Evolutionary conservation across 225 moss, liverwort and hornwort genomes (phyloP).

Genomic region (Takakia lepidozioides): DNA sequence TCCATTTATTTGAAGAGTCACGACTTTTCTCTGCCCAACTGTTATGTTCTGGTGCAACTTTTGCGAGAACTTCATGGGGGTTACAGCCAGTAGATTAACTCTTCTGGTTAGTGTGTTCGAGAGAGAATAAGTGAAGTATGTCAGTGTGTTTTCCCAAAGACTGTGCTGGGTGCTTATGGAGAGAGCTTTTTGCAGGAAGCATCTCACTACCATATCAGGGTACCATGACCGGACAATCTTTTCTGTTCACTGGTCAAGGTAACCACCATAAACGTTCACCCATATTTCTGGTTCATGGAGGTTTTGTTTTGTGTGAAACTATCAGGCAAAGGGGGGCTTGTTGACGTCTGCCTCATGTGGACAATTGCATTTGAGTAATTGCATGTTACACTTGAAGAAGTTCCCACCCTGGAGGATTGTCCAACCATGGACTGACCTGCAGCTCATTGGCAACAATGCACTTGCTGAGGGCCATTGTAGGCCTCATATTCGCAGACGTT

Average conservation of each 20-base stretch:
- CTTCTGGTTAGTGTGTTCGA: too few relatives aligned
- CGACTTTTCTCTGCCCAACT: too few relatives aligned
- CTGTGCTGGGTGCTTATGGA: too few relatives aligned
- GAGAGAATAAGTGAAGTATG: too few relatives aligned
- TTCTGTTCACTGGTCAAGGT: constrained; percentile 94
- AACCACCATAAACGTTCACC: neutral
- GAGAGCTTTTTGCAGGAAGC: constrained; percentile 88
- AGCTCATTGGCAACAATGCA: neutral
- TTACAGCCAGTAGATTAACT: too few relatives aligned
- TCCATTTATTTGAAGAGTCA: too few relatives aligned
- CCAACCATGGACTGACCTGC: neutral
- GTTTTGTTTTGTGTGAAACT: neutral
- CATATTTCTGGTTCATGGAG: neutral
- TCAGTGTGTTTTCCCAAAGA: too few relatives aligned
- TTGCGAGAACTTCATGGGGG: too few relatives aligned
- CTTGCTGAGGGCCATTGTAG: too few relatives aligned
- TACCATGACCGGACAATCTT: constrained; percentile 93
- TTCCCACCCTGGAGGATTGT: too few relatives aligned
- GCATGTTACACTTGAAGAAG: neutral
- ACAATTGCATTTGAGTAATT: neutral
- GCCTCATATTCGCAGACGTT: too few relatives aligned
- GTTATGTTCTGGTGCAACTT: too few relatives aligned
- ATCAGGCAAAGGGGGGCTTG: neutral
- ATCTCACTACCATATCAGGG: constrained; percentile 72
- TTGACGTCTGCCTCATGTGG: neutral